These are phyloP conservation scores for Camelina neglecta DNA, from an alignment of 345 rosid species.

Conservation along the genomic window DNA sequence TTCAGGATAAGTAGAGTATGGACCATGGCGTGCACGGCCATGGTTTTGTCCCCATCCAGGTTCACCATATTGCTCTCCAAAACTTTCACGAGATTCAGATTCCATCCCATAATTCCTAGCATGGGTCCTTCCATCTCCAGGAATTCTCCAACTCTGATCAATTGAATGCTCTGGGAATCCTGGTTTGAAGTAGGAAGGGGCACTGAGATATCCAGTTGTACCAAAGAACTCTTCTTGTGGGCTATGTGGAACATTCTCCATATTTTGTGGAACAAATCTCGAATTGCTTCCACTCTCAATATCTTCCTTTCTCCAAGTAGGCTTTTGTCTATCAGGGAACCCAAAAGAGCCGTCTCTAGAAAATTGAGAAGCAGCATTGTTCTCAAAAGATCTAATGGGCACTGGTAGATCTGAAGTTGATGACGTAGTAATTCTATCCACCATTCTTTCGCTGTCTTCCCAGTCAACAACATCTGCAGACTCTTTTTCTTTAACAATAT, in stretches of 20 bases:
- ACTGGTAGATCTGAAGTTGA: slow-evolving; percentile 70
- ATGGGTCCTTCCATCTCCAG: slow-evolving; percentile 70
- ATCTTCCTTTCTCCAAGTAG: slow-evolving; percentile 78
- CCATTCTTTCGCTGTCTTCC: slow-evolving; percentile 93
- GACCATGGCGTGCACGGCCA: slow-evolving; percentile 51
- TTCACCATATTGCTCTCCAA: slow-evolving; percentile 71
- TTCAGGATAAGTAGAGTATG: slow-evolving; percentile 63
- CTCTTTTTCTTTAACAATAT: slow-evolving; percentile 55
- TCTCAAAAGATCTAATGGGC: slow-evolving; percentile 61
- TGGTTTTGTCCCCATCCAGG: slow-evolving; percentile 68
- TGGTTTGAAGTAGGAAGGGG: slow-evolving; percentile 55
- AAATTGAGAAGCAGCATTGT: slow-evolving; percentile 52
- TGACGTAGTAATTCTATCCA: slow-evolving; percentile 83
- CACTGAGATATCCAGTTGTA: slow-evolving; percentile 57
- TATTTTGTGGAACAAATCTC: slow-evolving; percentile 52
- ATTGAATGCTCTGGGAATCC: slow-evolving; percentile 59
- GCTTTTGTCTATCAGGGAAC: slow-evolving; percentile 63
- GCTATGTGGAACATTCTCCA: slow-evolving; percentile 59
- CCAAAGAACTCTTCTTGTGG: slow-evolving; percentile 70
- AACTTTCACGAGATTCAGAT: slow-evolving; percentile 69
- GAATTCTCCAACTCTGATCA: slow-evolving; percentile 81
- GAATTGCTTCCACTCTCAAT: slow-evolving; percentile 66
- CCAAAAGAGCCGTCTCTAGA: slow-evolving; percentile 64
- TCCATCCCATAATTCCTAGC: slow-evolving; percentile 64
- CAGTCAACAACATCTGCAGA: slow-evolving; percentile 68